phyloP scores from a whole-genome alignment of 768 basidiomycete species.

The Pholiota molesta region DNA sequence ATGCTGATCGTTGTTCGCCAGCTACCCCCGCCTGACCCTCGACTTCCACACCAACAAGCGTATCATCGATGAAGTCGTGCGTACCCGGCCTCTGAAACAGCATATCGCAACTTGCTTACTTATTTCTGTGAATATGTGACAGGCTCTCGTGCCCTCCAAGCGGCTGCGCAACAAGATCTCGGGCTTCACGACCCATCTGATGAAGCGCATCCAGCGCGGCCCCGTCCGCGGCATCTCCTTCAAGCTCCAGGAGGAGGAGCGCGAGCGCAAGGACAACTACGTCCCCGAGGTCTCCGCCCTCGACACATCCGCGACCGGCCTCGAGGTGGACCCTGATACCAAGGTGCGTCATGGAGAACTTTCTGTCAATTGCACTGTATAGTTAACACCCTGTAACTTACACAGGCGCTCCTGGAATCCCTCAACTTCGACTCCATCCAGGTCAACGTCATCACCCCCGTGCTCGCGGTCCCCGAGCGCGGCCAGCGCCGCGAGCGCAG shows the following conservation, averaged over 20 bases:
- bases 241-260: slow-evolving; percentile 99
- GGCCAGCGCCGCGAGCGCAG: slow-evolving; percentile 74
- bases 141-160: slow-evolving; percentile 97
- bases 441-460: slow-evolving; percentile 69
- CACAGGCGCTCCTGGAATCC: too few species aligned
- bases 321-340: too few species aligned
- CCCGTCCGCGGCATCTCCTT: slow-evolving; percentile 99
- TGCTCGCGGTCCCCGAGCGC: slow-evolving; percentile 70
- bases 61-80: slow-evolving; percentile 95
- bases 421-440: slow-evolving; percentile 93
- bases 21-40: slow-evolving; percentile 98
- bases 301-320: too few species aligned
- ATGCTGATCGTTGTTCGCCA: slow-evolving; percentile 29
- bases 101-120: too few species aligned
- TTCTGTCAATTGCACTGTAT: too few species aligned
- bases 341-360: too few species aligned
- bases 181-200: slow-evolving; percentile 99
- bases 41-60: slow-evolving; percentile 99
- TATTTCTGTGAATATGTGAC: too few species aligned
- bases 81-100: too few species aligned
- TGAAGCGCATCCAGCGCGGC: slow-evolving; percentile 99
- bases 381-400: too few species aligned
- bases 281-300: too few species aligned
- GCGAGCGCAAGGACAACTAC: slow-evolving; percentile 99
- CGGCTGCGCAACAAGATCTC: slow-evolving; percentile 99